Base-by-base conservation (phyloP, 768 basidiomycete genomes). In the Daedaleopsis nitida region DNA sequence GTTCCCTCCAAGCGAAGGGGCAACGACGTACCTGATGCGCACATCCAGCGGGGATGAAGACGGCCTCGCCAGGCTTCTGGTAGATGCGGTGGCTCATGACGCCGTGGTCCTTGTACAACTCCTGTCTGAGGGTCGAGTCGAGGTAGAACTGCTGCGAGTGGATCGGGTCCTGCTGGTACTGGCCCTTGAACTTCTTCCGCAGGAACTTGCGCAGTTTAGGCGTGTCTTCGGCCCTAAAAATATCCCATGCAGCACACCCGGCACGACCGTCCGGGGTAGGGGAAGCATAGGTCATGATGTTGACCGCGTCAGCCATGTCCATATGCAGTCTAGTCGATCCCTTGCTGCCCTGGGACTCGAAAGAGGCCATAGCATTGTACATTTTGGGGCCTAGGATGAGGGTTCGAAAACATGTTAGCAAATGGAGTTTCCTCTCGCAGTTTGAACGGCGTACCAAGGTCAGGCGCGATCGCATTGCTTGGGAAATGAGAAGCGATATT, bases 41-140 rank as follows among this genome's bases (percentile, higher is more conserved):
- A 73, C 91, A 94, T 23, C 94, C 96, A 4, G 96, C 96, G 14
- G 96, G 96, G 62, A 98, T 94, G 73, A 97, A 95, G 13, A 98
- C 88, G 0, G 94, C 96, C 70, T 98, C 91, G 19, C 94, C 94
- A 3, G 92, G 92, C 65, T 84, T 82, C 74, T 98, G 96, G 74
- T 94, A 96, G 19, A 98, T 81, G 57, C 94, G 77, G 76, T 86
- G 89, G 63, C 91, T 90, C 76, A 76, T 84, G 32, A 98, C 92
- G 2, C 87, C 88, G 59, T 80, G 80, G 65, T 84, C 74, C 4
- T 86, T 83, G 67, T 70, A 88, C 43, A 98, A 75, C 72, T 89
- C 83, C 71, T 81, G 81, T 66, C 92, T 80, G 67, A 92, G 68
- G 4, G 76, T 73, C 45, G 82, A 76, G 71, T 96, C 91, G 53